These are phyloP conservation scores for Cladophialophora exuberans DNA, from an alignment of 2,329 filamentous ascomycete genomes.

Conservation along the genomic window DNA sequence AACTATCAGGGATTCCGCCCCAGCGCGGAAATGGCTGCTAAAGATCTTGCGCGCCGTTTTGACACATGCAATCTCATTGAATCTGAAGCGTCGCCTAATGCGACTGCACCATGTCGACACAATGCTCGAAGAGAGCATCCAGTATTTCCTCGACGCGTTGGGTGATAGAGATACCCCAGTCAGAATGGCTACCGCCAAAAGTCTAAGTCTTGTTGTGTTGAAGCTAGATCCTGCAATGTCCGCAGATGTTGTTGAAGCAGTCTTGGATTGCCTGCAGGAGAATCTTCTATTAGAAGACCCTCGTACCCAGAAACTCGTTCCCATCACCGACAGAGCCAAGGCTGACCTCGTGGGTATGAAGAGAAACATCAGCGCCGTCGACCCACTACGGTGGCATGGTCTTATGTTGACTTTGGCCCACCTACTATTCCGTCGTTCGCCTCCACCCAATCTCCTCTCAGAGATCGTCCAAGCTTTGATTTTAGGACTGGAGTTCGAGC, in stretches of 20 bases:
- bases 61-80: slow-evolving; percentile 64
- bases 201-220: slow-evolving; percentile 81
- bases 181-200: slow-evolving; percentile 87
- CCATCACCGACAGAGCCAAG: slow-evolving; percentile 36
- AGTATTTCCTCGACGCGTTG: slow-evolving; percentile 75
- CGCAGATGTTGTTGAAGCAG: slow-evolving; percentile 81
- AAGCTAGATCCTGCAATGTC: slow-evolving; percentile 81
- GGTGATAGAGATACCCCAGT: slow-evolving; percentile 91
- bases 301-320: slow-evolving; percentile 44
- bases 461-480: slow-evolving; percentile 77
- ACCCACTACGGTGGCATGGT: slow-evolving; percentile 88
- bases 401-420: slow-evolving; percentile 85
- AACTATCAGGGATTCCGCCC: slow-evolving; percentile 69
- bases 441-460: slow-evolving; percentile 70
- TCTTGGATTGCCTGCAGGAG: slow-evolving; percentile 70
- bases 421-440: slow-evolving; percentile 80
- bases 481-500: slow-evolving; percentile 83
- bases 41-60: slow-evolving; percentile 81
- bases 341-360: slow-evolving; percentile 43
- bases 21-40: slow-evolving; percentile 79
- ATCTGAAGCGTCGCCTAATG: slow-evolving; percentile 42
- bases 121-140: slow-evolving; percentile 78
- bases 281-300: slow-evolving; percentile 61
- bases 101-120: slow-evolving; percentile 41
- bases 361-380: slow-evolving; percentile 71